Base-by-base conservation (phyloP, 805 yeast genomes). In the Osmozyma mogii region DNA sequence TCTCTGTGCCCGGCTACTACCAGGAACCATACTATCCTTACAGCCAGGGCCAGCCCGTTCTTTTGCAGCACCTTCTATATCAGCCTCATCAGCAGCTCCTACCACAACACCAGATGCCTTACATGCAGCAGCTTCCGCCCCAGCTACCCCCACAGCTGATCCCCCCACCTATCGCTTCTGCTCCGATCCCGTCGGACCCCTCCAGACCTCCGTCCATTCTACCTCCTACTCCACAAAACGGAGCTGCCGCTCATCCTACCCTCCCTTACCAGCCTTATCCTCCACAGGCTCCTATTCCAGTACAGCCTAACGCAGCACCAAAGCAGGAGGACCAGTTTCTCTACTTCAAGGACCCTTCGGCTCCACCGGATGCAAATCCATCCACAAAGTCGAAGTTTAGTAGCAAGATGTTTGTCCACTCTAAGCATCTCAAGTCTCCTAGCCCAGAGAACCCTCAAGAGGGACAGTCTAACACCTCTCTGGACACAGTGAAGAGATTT, bases 401-500 rank as follows among this genome's bases (percentile, higher is more conserved):
- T 10, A 21, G 16, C 12, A 14, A 28, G n/a, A 25, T 25, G 13
- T 36, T 38, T 28, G 22, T 35, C 11, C 29, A 24, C 19, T 22
- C 40, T 9, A 35, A 27, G 24, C 34, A 27, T 11, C 15, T 32
- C n/a, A 31, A 29, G 11, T 9, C 20, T 14, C 27, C 26, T 20
- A 22, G 21, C 21, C 14, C 21, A 6, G 15, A 15, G 14, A 13
- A 8, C 24, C 14, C 14, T 3, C 18, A 12, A 15, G 17, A 6
- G 4, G 11, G 11, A n/a, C n/a, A n/a, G n/a, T n/a, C n/a, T 3
- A 24, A 27, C 17, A 25, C 24, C 25, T 16, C 29, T 20, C 17
- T 17, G 17, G 2, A 29, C 25, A 17, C 28, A 6, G 37, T 26
- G 4, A 52, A 66, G 18, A 68, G 69, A 2, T 67, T 53, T 37